These are phyloP conservation scores for Raffaelea ambrosiae DNA, from an alignment of 2,329 filamentous ascomycete species.

Conservation along the genomic window DNA sequence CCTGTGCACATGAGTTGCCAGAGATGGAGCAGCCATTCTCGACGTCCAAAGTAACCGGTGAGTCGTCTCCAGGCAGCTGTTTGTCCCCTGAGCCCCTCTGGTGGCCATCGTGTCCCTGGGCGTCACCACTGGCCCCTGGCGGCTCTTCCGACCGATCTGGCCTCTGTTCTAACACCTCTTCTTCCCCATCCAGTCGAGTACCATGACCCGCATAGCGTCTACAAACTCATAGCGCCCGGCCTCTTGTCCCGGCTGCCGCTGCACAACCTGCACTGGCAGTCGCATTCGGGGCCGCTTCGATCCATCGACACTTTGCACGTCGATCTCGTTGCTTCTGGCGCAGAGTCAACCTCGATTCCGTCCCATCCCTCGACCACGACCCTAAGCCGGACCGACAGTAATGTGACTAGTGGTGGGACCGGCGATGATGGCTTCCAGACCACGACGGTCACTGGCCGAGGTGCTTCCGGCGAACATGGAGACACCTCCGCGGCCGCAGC, in stretches of 20 bases:
- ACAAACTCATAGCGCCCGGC: slow-evolving; percentile 69
- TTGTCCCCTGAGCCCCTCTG: neutral
- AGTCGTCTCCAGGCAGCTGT: slow-evolving; percentile 6
- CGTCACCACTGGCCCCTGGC: no score
- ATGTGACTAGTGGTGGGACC: slow-evolving; percentile 20
- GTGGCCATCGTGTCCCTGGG: no score
- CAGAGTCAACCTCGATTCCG: slow-evolving; percentile 24
- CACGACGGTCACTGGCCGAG: slow-evolving; percentile 38
- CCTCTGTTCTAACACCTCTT: neutral
- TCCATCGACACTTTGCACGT: slow-evolving; percentile 91
- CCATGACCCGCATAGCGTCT: slow-evolving; percentile 85
- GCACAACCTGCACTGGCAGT: slow-evolving; percentile 94
- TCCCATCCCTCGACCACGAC: slow-evolving; percentile 15
- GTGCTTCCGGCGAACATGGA: slow-evolving; percentile 27
- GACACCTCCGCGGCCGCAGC: slow-evolving; percentile 25
- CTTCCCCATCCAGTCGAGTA: slow-evolving; percentile 96
- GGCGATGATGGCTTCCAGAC: slow-evolving; percentile 55
- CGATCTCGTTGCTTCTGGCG: slow-evolving; percentile 63
- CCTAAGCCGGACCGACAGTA: slow-evolving; percentile 20
- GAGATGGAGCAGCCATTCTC: slow-evolving; percentile 59
- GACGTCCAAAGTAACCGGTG: slow-evolving; percentile 72
- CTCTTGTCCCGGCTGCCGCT: slow-evolving; percentile 74
- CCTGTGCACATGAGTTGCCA: no score
- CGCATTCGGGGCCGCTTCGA: slow-evolving; percentile 78
- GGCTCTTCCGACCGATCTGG: no score